Conservation (phyloP, 139 green algal species). For the Closterium sp. region DNA sequence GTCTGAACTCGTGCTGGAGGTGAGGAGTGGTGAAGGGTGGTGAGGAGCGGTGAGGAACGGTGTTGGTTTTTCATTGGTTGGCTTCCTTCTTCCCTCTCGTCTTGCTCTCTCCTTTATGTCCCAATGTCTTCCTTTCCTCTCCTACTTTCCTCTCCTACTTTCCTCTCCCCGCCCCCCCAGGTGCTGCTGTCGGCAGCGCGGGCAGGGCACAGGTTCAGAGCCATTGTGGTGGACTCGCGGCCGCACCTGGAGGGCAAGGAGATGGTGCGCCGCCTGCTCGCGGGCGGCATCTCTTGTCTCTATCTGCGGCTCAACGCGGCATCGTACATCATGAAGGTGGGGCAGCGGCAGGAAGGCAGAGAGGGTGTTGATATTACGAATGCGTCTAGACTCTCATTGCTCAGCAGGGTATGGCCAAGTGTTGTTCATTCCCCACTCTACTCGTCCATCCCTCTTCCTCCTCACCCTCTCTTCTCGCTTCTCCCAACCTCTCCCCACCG, state of each 20-base stretch:
- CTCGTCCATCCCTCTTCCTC: background rate
- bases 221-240: conserved; percentile 76
- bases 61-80: too few relatives aligned
- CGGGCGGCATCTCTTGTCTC: conserved; percentile 48
- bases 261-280: conserved; percentile 63
- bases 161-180: background rate
- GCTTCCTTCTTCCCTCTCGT: background rate
- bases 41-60: too few relatives aligned
- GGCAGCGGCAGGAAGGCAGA: background rate
- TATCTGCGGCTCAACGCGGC: conserved; percentile 66
- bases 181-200: conserved; percentile 47
- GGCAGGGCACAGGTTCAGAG: conserved; percentile 53
- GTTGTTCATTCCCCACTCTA: too few relatives aligned
- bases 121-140: background rate
- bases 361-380: background rate
- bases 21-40: too few relatives aligned
- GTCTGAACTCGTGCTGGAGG: conserved; percentile 65
- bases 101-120: background rate
- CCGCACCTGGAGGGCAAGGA: conserved; percentile 77
- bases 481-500: background rate
- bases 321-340: conserved; percentile 70
- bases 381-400: too few relatives aligned
- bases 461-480: background rate
- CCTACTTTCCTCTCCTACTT: background rate
- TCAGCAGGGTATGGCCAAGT: too few relatives aligned